Conservation (phyloP, 148 eudicot genomes). For the Hydrangea macrophylla region DNA sequence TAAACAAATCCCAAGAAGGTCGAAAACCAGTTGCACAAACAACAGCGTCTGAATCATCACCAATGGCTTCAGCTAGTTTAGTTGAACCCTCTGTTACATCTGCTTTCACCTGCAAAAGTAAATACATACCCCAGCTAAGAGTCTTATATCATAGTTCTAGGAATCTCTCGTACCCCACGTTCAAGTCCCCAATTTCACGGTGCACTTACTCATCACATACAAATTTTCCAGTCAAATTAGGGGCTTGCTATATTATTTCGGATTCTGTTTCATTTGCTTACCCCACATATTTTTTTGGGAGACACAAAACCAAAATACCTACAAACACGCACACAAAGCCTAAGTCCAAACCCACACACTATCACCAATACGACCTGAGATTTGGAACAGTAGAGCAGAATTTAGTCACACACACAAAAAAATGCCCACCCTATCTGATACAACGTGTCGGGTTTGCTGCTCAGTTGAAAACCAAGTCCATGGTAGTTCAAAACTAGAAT, state of each 20-base stretch:
- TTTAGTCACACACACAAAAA: no score
- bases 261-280: neutral
- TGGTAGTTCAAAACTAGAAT: no score
- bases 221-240: neutral
- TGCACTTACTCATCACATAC: neutral
- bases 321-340: no score
- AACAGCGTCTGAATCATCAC: conserved; percentile 80
- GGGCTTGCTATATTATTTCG: neutral
- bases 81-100: conserved; percentile 89
- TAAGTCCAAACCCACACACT: no score
- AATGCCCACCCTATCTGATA: no score
- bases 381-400: no score
- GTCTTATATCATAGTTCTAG: neutral
- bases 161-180: neutral
- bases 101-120: conserved; percentile 67
- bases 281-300: no score
- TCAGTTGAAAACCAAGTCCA: no score
- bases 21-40: conserved; percentile 92
- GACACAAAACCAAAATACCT: no score
- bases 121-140: neutral
- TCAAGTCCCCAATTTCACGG: neutral
- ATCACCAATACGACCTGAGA: no score
- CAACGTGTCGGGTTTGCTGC: no score
- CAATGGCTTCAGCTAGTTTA: conserved; percentile 76
- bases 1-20: conserved; percentile 66